phyloP scores from a whole-genome alignment of 192 early-diverging fungal species.

The Entomortierella lignicola region DNA sequence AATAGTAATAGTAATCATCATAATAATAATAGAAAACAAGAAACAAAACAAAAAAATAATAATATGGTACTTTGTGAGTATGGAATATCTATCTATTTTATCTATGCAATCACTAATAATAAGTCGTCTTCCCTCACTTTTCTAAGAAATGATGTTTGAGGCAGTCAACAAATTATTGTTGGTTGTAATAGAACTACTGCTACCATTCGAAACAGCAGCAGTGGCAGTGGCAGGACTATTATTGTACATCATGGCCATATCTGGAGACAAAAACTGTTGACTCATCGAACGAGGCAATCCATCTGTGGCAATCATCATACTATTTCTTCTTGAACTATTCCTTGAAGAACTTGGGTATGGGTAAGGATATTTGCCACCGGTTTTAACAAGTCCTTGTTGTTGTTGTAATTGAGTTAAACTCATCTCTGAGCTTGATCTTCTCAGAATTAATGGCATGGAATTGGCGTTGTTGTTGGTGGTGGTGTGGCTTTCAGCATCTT shows the following conservation, averaged over 20 bases:
- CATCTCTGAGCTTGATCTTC: slow-evolving; percentile 21
- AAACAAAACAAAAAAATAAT: too few relatives aligned
- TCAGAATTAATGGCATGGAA: too few relatives aligned
- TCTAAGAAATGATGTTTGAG: neutral
- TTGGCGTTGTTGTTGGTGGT: too few relatives aligned
- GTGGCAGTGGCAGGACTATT: too few relatives aligned
- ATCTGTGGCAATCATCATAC: neutral
- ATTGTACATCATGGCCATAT: slow-evolving; percentile 33
- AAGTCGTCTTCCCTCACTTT: too few relatives aligned
- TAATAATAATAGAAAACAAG: too few relatives aligned
- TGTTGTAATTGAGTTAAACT: slow-evolving; percentile 8
- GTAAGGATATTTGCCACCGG: slow-evolving; percentile 33
- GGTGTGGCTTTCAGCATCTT: too few relatives aligned
- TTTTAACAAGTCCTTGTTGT: neutral
- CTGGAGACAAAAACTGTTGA: slow-evolving; percentile 43
- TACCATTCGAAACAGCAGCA: too few relatives aligned
- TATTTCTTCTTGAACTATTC: neutral
- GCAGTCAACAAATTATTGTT: neutral
- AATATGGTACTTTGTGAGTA: too few relatives aligned
- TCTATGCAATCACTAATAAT: too few relatives aligned
- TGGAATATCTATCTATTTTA: too few relatives aligned
- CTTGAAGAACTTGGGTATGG: neutral
- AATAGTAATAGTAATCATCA: too few relatives aligned
- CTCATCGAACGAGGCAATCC: slow-evolving; percentile 7
- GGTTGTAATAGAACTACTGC: neutral